These are phyloP conservation scores for Hondaea fermentalgiana DNA, from an alignment of 108 stramenopile species.

Conservation along the genomic window DNA sequence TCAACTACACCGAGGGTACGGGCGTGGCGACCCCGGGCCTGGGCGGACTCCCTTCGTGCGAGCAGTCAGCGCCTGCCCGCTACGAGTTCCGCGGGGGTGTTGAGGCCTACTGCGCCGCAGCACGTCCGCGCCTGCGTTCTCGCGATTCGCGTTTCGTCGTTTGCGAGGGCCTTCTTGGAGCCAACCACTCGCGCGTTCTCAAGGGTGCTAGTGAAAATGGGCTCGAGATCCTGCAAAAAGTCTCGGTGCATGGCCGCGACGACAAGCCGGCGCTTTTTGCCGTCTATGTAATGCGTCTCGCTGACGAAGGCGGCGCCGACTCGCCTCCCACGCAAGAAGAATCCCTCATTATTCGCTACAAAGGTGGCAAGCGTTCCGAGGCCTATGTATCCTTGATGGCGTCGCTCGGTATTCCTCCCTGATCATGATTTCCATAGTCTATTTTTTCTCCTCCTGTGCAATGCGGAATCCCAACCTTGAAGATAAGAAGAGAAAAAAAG, in stretches of 20 bases:
- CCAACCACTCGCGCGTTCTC: not conserved
- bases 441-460: no score
- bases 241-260: not conserved
- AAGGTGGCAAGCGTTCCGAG: slow-evolving; percentile 12
- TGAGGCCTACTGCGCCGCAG: slow-evolving; percentile 21
- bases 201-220: not conserved
- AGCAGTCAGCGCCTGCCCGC: not conserved
- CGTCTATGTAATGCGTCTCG: not conserved
- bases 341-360: not conserved
- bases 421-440: not conserved
- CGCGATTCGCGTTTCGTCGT: not conserved
- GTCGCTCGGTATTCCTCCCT: not conserved
- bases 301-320: not conserved
- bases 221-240: not conserved
- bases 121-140: not conserved
- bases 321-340: not conserved
- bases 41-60: slow-evolving; percentile 3
- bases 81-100: slow-evolving; percentile 25
- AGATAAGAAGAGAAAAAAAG: no score
- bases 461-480: no score
- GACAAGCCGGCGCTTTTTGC: slow-evolving; percentile 16
- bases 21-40: not conserved
- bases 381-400: not conserved
- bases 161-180: not conserved
- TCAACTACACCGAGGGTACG: not conserved